phyloP scores from a whole-genome alignment of 192 early-diverging fungal species.

The Coemansia sp. region DNA sequence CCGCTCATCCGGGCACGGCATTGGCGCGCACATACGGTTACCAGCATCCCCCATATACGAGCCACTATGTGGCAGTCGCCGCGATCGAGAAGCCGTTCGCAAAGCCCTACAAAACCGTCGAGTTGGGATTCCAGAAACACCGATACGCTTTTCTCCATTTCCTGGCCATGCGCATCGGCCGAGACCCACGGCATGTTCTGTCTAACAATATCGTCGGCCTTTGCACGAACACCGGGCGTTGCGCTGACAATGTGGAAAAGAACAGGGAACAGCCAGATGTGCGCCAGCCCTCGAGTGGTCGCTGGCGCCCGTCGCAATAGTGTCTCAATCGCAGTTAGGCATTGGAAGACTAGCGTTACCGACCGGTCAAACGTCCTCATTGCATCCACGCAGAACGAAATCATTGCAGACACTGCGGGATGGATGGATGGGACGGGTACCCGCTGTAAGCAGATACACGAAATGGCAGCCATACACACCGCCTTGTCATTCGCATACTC shows the following conservation, averaged over 20 bases:
- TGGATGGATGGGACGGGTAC: slow-evolving; percentile 14
- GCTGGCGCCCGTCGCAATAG: slow-evolving; percentile 30
- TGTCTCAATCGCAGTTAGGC: slow-evolving; percentile 37
- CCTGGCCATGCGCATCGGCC: slow-evolving; percentile 34
- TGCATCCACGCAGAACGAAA: slow-evolving; percentile 12
- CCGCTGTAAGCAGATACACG: slow-evolving; percentile 32
- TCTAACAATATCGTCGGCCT: slow-evolving; percentile 42
- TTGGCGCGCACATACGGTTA: slow-evolving; percentile 36
- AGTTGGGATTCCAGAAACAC: slow-evolving; percentile 22
- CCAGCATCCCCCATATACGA: slow-evolving; percentile 49
- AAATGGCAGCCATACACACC: slow-evolving; percentile 29
- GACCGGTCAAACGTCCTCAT: slow-evolving; percentile 24
- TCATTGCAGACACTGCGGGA: slow-evolving; percentile 13
- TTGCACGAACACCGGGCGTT: slow-evolving; percentile 40
- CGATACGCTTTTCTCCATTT: slow-evolving; percentile 21
- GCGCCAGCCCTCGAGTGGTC: slow-evolving; percentile 28
- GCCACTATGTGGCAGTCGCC: slow-evolving; percentile 30
- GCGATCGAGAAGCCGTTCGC: slow-evolving; percentile 20
- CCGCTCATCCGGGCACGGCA: slow-evolving; percentile 25
- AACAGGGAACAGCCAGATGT: slow-evolving; percentile 45
- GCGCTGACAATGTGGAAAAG: slow-evolving; percentile 32
- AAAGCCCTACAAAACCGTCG: slow-evolving; percentile 14
- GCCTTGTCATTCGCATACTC: slow-evolving; percentile 26
- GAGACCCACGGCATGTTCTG: slow-evolving; percentile 53
- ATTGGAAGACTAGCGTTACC: slow-evolving; percentile 36